Conservation (phyloP, 805 yeast species). For the Kluyveromyces lactis region DNA sequence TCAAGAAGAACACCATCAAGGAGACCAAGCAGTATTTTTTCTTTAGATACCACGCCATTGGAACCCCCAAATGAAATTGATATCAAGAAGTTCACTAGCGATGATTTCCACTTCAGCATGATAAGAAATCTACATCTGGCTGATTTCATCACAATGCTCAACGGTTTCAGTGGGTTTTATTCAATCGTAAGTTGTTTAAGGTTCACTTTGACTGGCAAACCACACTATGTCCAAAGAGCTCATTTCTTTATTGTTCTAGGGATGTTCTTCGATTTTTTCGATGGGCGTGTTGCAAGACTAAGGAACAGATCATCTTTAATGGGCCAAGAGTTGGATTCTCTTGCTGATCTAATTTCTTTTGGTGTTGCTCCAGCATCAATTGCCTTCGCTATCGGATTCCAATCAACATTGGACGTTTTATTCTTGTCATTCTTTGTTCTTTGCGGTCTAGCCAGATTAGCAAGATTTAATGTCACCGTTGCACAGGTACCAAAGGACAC, state of each 20-base stretch:
- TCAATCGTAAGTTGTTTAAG: slow-evolving; percentile 80
- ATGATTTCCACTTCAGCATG: slow-evolving; percentile 78
- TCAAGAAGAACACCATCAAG: slow-evolving; percentile 34
- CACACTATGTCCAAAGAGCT: slow-evolving; percentile 76
- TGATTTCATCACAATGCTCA: slow-evolving; percentile 88
- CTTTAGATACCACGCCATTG: slow-evolving; percentile 44
- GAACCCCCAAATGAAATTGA: slow-evolving; percentile 75
- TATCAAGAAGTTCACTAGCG: slow-evolving; percentile 71
- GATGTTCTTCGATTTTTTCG: slow-evolving; percentile 90
- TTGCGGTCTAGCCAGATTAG: slow-evolving; percentile 89
- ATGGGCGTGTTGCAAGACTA: slow-evolving; percentile 93
- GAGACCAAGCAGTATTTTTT: slow-evolving; percentile 48
- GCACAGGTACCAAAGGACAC: slow-evolving; percentile 86
- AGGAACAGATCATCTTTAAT: slow-evolving; percentile 84
- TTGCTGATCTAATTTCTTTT: slow-evolving; percentile 90
- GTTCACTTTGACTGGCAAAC: slow-evolving; percentile 60
- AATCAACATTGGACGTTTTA: slow-evolving; percentile 72
- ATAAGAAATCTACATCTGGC: slow-evolving; percentile 87
- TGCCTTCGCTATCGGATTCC: slow-evolving; percentile 87
- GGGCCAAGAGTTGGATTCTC: slow-evolving; percentile 96
- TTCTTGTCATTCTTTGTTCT: slow-evolving; percentile 76
- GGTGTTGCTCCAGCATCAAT: slow-evolving; percentile 93
- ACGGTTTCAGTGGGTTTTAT: slow-evolving; percentile 91
- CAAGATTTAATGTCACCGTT: slow-evolving; percentile 92
- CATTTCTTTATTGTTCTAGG: slow-evolving; percentile 87